phyloP scores from a whole-genome alignment of 768 basidiomycete genomes.

The Lentinula edodes region DNA sequence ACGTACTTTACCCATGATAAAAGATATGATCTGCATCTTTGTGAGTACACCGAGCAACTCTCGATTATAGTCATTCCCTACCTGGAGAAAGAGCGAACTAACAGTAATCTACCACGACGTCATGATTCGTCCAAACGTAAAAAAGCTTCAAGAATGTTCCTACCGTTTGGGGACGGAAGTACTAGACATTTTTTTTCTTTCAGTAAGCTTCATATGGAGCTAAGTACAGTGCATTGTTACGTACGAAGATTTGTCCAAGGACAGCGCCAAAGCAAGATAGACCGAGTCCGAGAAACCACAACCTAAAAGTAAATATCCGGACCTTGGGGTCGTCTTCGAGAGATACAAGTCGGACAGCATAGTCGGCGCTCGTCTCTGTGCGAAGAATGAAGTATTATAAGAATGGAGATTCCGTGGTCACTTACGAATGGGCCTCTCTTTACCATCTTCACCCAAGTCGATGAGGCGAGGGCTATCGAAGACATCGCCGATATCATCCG shows the following conservation, averaged over 20 bases:
- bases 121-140: not conserved
- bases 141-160: not conserved
- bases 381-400: not conserved
- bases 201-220: conserved; percentile 12
- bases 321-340: conserved; percentile 48
- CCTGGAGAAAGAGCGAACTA: conserved; percentile 35
- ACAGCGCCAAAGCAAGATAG: conserved; percentile 53
- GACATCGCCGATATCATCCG: conserved; percentile 14
- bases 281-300: conserved; percentile 50
- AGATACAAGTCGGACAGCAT: conserved; percentile 43
- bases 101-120: conserved; percentile 22
- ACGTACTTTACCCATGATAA: conserved; percentile 34
- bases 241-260: conserved; percentile 42
- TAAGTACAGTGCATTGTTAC: conserved; percentile 9
- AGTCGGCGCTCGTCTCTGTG: conserved; percentile 39
- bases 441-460: conserved; percentile 41
- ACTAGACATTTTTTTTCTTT: conserved; percentile 27
- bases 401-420: not conserved
- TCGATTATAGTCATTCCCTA: not conserved
- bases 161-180: conserved; percentile 27
- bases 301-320: conserved; percentile 47
- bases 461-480: conserved; percentile 19
- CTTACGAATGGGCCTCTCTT: conserved; percentile 45
- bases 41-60: not conserved
- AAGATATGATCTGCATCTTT: conserved; percentile 26